A percentile compares a stretch with the other conserved stretches of the same genome.
Evolutionary conservation across 352 stramenopile genomes (phyloP).

Genomic region (Phytophthora citrophthora): DNA sequence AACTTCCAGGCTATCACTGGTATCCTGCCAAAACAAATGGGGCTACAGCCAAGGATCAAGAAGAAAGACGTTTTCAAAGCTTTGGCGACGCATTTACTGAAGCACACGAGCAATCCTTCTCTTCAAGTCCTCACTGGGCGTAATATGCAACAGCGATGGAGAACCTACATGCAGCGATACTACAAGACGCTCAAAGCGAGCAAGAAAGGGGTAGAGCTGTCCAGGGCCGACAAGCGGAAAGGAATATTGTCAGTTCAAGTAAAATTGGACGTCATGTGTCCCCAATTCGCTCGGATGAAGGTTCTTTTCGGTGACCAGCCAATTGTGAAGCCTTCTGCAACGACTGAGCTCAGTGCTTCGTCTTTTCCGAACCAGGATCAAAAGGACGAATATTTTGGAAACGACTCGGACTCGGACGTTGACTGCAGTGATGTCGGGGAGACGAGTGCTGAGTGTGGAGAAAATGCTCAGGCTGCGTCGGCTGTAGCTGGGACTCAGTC

Average conservation of each 20-base stretch:
- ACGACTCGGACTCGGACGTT: background rate
- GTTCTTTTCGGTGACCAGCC: slow-evolving; percentile 11
- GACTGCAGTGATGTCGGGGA: background rate
- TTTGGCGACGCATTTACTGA: slow-evolving; percentile 7
- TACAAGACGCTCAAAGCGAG: slow-evolving; percentile 1
- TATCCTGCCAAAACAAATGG: background rate
- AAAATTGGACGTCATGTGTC: slow-evolving; percentile 17
- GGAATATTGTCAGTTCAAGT: slow-evolving; percentile 12
- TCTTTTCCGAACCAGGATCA: background rate
- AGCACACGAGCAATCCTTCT: background rate
- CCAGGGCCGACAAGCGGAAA: slow-evolving; percentile 3
- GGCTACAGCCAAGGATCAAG: background rate
- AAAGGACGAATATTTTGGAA: no score
- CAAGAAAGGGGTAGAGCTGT: slow-evolving; percentile 3
- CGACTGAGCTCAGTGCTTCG: slow-evolving; percentile 1
- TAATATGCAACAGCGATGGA: slow-evolving; percentile 23
- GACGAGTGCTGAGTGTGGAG: background rate
- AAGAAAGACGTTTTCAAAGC: slow-evolving; percentile 6
- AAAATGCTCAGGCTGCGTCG: no score
- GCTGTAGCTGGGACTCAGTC: no score
- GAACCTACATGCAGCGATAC: slow-evolving; percentile 12
- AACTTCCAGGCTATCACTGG: background rate
- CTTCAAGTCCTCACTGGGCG: slow-evolving; percentile 1
- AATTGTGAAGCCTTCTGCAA: slow-evolving; percentile 1
- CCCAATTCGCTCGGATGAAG: slow-evolving; percentile 18